Conservation (phyloP, 768 basidiomycete genomes). For the Boletus sp. region DNA sequence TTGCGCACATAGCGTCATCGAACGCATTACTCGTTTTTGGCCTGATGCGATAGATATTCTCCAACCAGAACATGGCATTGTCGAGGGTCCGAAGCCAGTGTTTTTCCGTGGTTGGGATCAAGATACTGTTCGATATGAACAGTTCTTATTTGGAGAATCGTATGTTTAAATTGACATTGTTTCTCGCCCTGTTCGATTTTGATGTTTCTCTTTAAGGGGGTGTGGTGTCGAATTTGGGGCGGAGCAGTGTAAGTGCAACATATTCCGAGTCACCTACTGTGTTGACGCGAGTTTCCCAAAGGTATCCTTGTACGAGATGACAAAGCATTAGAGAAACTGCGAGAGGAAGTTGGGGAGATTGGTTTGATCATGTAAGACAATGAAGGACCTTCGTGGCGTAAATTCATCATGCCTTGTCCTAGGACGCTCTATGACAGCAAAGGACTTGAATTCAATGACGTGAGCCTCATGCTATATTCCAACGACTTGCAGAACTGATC, state of each 20-base stretch:
- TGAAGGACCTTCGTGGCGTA: background rate
- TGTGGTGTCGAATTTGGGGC: constrained; percentile 59
- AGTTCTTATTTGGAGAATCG: constrained; percentile 56
- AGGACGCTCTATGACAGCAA: constrained; percentile 37
- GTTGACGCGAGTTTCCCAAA: constrained; percentile 20
- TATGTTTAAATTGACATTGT: constrained; percentile 26
- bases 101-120: constrained; percentile 53
- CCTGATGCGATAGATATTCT: constrained; percentile 62
- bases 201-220: constrained; percentile 34
- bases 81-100: constrained; percentile 55
- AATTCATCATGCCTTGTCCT: background rate
- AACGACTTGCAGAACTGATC: background rate
- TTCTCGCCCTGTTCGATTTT: background rate
- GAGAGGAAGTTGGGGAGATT: constrained; percentile 52
- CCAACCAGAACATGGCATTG: constrained; percentile 52
- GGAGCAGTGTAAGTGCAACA: constrained; percentile 50
- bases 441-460: constrained; percentile 27
- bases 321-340: constrained; percentile 44
- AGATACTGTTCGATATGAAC: constrained; percentile 44
- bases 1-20: constrained; percentile 63
- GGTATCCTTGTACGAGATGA: constrained; percentile 72
- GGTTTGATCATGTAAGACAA: constrained; percentile 55
- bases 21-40: constrained; percentile 60
- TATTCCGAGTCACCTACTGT: background rate
- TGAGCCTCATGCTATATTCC: background rate